phyloP scores from a whole-genome alignment of 176 grass and related monocot species.

The Oryza rufipogon region DNA sequence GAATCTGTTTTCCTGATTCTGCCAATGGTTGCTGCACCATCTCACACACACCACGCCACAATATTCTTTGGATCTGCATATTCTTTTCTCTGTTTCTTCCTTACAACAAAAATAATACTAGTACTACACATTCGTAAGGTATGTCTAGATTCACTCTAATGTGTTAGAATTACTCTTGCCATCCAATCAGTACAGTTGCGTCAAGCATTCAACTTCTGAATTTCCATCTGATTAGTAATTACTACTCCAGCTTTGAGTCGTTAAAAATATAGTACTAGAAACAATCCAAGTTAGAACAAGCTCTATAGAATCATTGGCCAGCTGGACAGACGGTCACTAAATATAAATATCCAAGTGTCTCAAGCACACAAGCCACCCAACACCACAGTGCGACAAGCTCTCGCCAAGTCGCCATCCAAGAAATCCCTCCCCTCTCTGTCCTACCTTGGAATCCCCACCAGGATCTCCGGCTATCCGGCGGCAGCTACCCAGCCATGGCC shows the following conservation, averaged over 20 bases:
- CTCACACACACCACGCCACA: too few species aligned
- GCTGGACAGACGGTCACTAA: background rate
- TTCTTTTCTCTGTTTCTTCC: background rate
- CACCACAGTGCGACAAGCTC: background rate
- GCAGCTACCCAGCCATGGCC: slow-evolving; percentile 34
- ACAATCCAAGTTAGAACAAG: background rate
- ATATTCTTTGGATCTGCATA: background rate
- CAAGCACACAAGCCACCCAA: background rate
- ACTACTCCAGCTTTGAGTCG: background rate
- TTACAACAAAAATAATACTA: background rate
- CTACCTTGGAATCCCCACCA: background rate
- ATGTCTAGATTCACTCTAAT: too few species aligned
- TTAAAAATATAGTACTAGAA: background rate
- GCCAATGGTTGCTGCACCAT: background rate
- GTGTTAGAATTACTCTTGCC: background rate
- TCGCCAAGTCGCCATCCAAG: slow-evolving; percentile 19
- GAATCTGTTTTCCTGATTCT: too few species aligned
- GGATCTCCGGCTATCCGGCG: background rate
- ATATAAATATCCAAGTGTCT: background rate
- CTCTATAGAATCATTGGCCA: background rate
- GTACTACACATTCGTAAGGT: too few species aligned
- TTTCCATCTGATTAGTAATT: background rate
- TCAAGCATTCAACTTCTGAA: background rate
- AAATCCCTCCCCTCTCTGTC: slow-evolving; percentile 25
- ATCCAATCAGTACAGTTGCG: background rate